Evolutionary conservation across 805 yeast genomes (phyloP).

Genomic region (Deakozyma indianensis): DNA sequence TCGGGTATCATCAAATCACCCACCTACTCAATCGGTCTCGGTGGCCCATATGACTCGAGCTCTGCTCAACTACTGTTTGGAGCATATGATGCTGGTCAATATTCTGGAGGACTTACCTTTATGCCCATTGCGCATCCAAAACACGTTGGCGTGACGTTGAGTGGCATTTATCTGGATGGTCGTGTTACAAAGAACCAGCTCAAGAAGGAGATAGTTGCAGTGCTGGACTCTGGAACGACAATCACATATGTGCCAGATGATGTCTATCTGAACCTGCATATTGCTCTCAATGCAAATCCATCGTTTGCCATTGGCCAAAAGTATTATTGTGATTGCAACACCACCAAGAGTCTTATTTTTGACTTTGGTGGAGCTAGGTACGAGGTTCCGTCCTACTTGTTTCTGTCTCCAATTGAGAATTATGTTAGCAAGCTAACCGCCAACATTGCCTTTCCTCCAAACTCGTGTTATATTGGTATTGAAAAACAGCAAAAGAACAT

Average conservation of each 20-base stretch:
- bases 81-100: conserved; percentile 38
- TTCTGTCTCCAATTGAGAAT: conserved; percentile 22
- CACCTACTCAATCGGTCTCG: conserved; percentile 53
- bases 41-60: conserved; percentile 23
- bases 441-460: conserved; percentile 19
- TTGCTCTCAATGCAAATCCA: conserved; percentile 25
- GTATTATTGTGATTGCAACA: conserved; percentile 24
- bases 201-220: conserved; percentile 21
- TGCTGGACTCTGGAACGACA: conserved; percentile 44
- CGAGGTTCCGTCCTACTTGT: conserved; percentile 19
- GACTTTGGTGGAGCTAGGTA: conserved; percentile 18
- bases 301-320: conserved; percentile 21
- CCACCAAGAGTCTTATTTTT: conserved; percentile 15
- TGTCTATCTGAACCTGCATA: conserved; percentile 20
- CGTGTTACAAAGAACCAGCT: conserved; percentile 14
- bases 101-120: conserved; percentile 27
- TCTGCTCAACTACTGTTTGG: conserved; percentile 44
- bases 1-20: conserved; percentile 45
- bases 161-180: conserved; percentile 15
- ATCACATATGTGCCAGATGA: conserved; percentile 32
- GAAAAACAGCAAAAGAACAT: conserved; percentile 20
- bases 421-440: conserved; percentile 18
- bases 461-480: conserved; percentile 22
- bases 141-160: conserved; percentile 19
- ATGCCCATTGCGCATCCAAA: conserved; percentile 23